Percentiles rank a stretch among this genome's conserved stretches.
Conservation (phyloP, 176 grass and related monocot genomes). For the Avena insularis region DNA sequence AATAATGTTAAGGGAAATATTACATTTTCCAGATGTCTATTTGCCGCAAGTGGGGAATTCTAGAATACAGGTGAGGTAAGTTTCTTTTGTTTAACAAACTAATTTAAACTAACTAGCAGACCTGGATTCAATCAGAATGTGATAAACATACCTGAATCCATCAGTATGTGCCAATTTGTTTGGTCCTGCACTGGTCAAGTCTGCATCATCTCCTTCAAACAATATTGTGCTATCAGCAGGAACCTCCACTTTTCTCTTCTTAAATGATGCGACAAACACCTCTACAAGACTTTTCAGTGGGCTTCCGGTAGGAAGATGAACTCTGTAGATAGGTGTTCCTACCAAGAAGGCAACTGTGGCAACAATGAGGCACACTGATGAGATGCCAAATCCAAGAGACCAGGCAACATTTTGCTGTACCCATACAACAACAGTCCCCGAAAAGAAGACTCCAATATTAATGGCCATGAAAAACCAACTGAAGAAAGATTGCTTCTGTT, state of each 20-base stretch:
- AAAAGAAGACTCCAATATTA: conserved; percentile 81
- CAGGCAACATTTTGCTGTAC: conserved; percentile 85
- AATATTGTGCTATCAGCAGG: conserved; percentile 52
- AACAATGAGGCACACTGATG: conserved; percentile 60
- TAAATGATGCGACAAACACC: conserved; percentile 69
- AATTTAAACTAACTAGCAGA: neutral
- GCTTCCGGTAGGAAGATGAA: conserved; percentile 81
- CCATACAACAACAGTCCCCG: conserved; percentile 82
- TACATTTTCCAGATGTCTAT: conserved; percentile 7
- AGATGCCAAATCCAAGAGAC: conserved; percentile 83
- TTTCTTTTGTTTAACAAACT: neutral
- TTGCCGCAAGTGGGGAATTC: conserved; percentile 15
- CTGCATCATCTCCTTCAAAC: conserved; percentile 59
- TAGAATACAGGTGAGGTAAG: neutral
- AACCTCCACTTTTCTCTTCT: conserved; percentile 68
- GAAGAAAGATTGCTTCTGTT: conserved; percentile 82
- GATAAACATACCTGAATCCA: conserved; percentile 65
- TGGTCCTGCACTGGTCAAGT: neutral
- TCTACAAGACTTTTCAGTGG: conserved; percentile 77
- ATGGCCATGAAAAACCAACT: conserved; percentile 81
- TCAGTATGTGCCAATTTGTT: conserved; percentile 72
- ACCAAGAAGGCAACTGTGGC: conserved; percentile 60
- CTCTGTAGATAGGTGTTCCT: conserved; percentile 77
- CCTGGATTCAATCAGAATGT: neutral
- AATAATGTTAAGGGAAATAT: neutral